Evolutionary conservation across 306 rosid species (phyloP).

Genomic region (Leucaena leucocephala): DNA sequence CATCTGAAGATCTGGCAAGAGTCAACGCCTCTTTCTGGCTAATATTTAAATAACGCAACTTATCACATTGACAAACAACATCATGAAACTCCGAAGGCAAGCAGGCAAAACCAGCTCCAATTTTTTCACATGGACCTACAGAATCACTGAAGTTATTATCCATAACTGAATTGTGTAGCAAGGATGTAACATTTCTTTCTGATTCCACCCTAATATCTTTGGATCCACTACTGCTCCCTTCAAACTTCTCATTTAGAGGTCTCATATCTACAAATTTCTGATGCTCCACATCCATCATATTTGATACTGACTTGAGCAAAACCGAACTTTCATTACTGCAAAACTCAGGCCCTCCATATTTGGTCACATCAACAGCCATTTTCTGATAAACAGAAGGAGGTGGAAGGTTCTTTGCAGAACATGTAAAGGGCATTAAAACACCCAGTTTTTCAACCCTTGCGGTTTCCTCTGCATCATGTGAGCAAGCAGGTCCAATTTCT

Average conservation of each 20-base stretch:
- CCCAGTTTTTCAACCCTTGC: constrained; percentile 49
- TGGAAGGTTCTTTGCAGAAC: constrained; percentile 48
- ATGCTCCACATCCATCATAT: constrained; percentile 49
- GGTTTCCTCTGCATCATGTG: constrained; percentile 47
- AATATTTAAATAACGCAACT: constrained; percentile 33
- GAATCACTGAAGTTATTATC: constrained; percentile 33
- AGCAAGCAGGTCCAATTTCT: constrained; percentile 51
- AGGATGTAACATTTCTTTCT: constrained; percentile 33
- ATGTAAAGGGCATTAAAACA: constrained; percentile 51
- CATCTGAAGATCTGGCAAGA: constrained; percentile 46
- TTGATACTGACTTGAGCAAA: constrained; percentile 51
- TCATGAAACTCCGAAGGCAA: constrained; percentile 56
- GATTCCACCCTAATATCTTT: constrained; percentile 47
- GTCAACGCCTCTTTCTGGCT: constrained; percentile 46
- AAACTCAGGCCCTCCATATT: constrained; percentile 57
- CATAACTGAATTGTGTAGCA: constrained; percentile 35
- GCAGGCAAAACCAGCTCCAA: constrained; percentile 46
- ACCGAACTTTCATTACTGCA: constrained; percentile 44
- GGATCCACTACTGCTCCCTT: constrained; percentile 33
- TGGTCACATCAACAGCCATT: constrained; percentile 58
- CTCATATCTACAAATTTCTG: constrained; percentile 47
- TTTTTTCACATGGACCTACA: constrained; percentile 46
- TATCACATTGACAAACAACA: constrained; percentile 48
- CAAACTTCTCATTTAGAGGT: constrained; percentile 48
- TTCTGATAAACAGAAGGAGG: constrained; percentile 48